Base-by-base conservation (phyloP, 805 yeast genomes). In the Wickerhamomyces alni region DNA sequence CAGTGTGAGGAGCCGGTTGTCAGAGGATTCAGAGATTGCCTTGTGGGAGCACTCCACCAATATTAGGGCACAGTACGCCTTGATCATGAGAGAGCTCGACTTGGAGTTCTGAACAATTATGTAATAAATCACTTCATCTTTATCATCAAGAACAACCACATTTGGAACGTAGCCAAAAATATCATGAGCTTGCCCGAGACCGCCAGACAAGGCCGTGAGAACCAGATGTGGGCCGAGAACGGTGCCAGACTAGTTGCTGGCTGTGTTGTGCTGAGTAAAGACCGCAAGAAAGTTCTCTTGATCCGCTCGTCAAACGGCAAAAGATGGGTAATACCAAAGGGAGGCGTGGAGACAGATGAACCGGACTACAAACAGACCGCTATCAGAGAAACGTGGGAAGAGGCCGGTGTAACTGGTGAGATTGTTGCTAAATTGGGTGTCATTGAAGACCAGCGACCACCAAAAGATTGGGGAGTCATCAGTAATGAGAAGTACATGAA, bases 191-290 rank as follows among this genome's bases (percentile, higher is more conserved):
- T n/a, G n/a, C n/a, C n/a, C n/a, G n/a, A n/a, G n/a, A 28, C 17
- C 5, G 31, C 31, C 11, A 8, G 31, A 15, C 18, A 15, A n/a
- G 31, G 31, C 8, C n/a, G 31, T 19, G 15, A 43, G 30, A 37
- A 35, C 28, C 70, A 63, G 53, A 65, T 80, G 44, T 75, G 83
- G 66, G 66, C 80, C 46, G 41, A 57, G 2, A 69, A 80, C 0
- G 94, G 94, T 2, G 87, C 95, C 1, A 69, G 99, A 29, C 60
- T 93, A 48, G 97, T 93, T 8, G 96, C 98, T 4, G 99, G 99
- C 1, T 85, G 96, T 49, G 74, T 93, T 10, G 81, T 91, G 19
- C 62, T 91, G 35, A 77, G 80, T 50, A 57, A 60, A 1, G 66
- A 70, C 21, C 74, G 70, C 40, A 70, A 69, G 22, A 72, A 78